These are phyloP conservation scores for Malus hybrid DNA, from an alignment of 331 rosid species.

Conservation along the genomic window DNA sequence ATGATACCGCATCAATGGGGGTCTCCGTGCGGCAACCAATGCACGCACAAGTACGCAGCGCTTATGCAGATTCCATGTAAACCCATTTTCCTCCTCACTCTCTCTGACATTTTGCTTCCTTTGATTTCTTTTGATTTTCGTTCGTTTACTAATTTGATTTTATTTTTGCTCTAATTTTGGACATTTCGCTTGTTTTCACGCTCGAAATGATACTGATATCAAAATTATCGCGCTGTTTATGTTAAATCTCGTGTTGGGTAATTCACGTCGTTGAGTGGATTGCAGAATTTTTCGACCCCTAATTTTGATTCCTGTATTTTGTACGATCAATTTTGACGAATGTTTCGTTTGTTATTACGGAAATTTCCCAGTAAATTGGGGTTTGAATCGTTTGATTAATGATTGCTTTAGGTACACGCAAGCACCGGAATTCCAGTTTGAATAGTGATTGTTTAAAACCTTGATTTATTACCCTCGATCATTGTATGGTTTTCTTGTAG, in stretches of 20 bases:
- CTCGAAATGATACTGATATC: not conserved
- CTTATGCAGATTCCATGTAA: constrained; percentile 78
- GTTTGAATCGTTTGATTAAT: not conserved
- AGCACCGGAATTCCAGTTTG: not conserved
- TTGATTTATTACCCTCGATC: not conserved
- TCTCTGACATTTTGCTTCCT: not conserved
- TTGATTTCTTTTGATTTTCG: not conserved
- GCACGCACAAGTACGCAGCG: constrained; percentile 71
- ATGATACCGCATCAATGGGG: constrained; percentile 80
- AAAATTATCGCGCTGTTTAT: not conserved
- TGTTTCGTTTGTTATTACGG: not conserved
- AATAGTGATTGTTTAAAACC: not conserved
- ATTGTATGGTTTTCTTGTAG: constrained; percentile 30
- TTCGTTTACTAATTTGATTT: not conserved
- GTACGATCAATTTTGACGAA: not conserved
- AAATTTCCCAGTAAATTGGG: not conserved
- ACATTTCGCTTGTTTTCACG: not conserved
- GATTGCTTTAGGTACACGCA: not conserved
- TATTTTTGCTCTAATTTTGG: not conserved
- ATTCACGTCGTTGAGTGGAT: not conserved
- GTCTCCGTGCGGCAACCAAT: constrained; percentile 66
- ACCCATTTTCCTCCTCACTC: not conserved
- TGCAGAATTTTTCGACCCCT: not conserved
- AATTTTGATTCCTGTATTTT: not conserved
- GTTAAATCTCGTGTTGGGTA: not conserved